Evolutionary conservation across 345 rosid genomes (phyloP), one percentile per base, ranked within the genome.

Genomic region (Eucalyptus microcorys): DNA sequence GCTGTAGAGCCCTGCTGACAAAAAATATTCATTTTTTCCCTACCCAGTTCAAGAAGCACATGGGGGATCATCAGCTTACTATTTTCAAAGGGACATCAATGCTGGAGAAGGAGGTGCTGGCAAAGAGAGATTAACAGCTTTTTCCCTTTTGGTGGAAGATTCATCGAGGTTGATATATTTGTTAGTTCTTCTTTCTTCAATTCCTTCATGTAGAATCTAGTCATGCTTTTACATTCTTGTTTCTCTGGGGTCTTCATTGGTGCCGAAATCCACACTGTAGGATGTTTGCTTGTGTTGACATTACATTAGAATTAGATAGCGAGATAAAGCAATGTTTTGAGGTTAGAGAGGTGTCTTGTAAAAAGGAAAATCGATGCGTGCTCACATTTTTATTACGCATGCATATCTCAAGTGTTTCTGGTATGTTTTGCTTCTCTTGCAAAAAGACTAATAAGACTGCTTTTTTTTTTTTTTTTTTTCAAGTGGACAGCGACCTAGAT

Each of bases 21-120:
- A 76, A 40, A 40, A 76, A 37, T 37, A 40, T 49, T 79, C 9
- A 13, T 86, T 17, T 49, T 52, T 68, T 88, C 66, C 2, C 47
- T 42, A 66, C 24, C 3, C 96, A 98, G 99, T 49, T 96, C 93
- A 92, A 71, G 87, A 90, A 92, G 90, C 95, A 94, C 93, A 94
- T 97, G 90, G 93, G 90, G 89, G 94, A 96, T 87, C 90, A 93
- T 88, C 97, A 95, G 92, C 94, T 97, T 66, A 97, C 99, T 8
- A 92, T 98, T 84, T 98, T 97, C 87, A 94, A 94, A 88, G 99
- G 99, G 87, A 98, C 99, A 57, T 92, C 95, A 86, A 94, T 97
- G 96, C 91, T 98, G 71, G 99, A 98, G 93, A 98, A 96, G 92
- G 94, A 93, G 92, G 95, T 98, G 84, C 95, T 90, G 76, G 84